These are phyloP conservation scores for Microcyclosporella mali DNA, from an alignment of 2,329 filamentous ascomycete species.

Conservation along the genomic window DNA sequence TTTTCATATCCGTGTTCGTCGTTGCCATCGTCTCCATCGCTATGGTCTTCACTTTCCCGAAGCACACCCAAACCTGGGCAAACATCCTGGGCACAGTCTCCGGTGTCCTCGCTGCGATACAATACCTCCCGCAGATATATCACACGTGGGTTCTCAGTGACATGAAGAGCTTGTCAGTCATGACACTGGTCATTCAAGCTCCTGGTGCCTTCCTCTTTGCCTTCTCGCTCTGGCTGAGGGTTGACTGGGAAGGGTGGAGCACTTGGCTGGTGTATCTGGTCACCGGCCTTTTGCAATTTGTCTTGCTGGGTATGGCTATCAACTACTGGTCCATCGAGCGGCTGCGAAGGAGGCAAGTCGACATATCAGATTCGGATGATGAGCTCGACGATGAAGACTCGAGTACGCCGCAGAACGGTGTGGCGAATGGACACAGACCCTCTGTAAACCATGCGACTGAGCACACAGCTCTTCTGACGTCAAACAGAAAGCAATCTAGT, in stretches of 20 bases:
- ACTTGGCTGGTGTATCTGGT: conserved; percentile 89
- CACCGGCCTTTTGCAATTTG: conserved; percentile 78
- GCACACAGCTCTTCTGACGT: no score
- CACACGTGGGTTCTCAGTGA: conserved; percentile 81
- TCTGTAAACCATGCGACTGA: no score
- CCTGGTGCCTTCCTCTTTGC: conserved; percentile 89
- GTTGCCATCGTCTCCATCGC: conserved; percentile 59
- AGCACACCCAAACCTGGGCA: conserved; percentile 69
- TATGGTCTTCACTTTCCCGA: conserved; percentile 59
- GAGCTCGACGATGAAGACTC: no score
- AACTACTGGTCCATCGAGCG: conserved; percentile 6
- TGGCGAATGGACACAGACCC: no score
- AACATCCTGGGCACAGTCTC: conserved; percentile 77
- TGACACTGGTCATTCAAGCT: conserved; percentile 98
- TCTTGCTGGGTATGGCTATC: conserved; percentile 71
- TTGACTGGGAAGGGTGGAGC: conserved; percentile 84
- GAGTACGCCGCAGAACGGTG: no score
- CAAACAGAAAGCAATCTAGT: no score
- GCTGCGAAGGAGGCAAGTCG: no score
- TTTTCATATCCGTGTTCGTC: conserved; percentile 68
- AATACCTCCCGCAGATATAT: conserved; percentile 93
- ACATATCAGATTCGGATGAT: no score
- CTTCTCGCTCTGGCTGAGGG: conserved; percentile 62
- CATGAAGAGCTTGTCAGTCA: conserved; percentile 84
- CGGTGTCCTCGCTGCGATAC: conserved; percentile 71